These are phyloP conservation scores for Anisodus acutangulus DNA, from an alignment of 257 asterid genomes.

Conservation along the genomic window DNA sequence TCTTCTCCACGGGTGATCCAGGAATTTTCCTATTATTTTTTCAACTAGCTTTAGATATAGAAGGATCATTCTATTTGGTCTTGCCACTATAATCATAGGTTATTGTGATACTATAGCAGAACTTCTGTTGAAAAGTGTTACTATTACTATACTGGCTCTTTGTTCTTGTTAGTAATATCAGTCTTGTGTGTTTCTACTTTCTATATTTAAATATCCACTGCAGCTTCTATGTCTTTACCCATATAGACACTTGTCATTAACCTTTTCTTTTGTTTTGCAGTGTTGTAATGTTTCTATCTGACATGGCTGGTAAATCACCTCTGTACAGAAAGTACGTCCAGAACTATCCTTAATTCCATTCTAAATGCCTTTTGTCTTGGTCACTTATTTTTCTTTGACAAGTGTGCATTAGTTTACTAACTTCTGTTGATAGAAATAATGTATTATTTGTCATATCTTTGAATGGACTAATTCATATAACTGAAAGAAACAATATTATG, in stretches of 20 bases:
- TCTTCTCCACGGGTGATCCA: constrained; percentile 8
- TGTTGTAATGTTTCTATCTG: constrained; percentile 82
- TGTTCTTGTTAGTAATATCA: background rate
- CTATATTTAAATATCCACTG: background rate
- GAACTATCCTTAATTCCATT: constrained; percentile 14
- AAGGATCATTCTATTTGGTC: background rate
- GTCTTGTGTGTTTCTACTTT: background rate
- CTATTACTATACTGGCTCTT: background rate
- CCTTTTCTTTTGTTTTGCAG: constrained; percentile 56
- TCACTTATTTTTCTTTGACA: constrained; percentile 16
- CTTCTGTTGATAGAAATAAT: constrained; percentile 10
- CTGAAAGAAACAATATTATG: background rate
- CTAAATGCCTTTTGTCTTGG: constrained; percentile 17
- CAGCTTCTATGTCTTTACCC: background rate
- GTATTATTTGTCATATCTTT: background rate
- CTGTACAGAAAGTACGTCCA: constrained; percentile 86
- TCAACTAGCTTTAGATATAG: background rate
- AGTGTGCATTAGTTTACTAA: background rate
- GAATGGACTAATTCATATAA: background rate
- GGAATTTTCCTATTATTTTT: background rate
- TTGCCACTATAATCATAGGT: background rate
- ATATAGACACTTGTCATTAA: background rate
- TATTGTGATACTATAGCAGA: background rate
- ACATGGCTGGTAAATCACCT: constrained; percentile 93
- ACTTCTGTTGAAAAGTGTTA: background rate